These are phyloP conservation scores for Pyricularia grisea DNA, from an alignment of 2,329 filamentous ascomycete species.

Conservation along the genomic window DNA sequence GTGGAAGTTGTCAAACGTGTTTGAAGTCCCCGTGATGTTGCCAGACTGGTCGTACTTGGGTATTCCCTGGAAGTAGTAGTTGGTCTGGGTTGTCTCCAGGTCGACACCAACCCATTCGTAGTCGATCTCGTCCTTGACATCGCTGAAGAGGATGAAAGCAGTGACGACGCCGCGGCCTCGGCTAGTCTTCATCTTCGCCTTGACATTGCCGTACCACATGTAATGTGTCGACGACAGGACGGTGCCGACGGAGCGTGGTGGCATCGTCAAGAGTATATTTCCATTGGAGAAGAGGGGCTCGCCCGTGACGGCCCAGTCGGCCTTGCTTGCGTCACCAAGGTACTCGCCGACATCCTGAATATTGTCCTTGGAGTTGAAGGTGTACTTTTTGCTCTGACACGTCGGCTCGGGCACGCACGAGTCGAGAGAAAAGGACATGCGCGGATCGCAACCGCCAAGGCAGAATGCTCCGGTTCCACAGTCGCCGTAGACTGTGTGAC, in stretches of 20 bases:
- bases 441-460: slow-evolving; percentile 87
- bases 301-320: slow-evolving; percentile 86
- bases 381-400: slow-evolving; percentile 67
- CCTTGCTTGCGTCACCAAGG: slow-evolving; percentile 68
- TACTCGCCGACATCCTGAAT: slow-evolving; percentile 70
- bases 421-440: slow-evolving; percentile 71
- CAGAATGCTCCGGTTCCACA: slow-evolving; percentile 94
- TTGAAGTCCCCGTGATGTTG: slow-evolving; percentile 53
- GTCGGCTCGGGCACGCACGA: slow-evolving; percentile 78
- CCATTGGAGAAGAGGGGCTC: slow-evolving; percentile 58
- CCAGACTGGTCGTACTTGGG: slow-evolving; percentile 70
- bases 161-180: slow-evolving; percentile 87
- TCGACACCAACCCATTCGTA: slow-evolving; percentile 89
- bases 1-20: slow-evolving; percentile 74
- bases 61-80: slow-evolving; percentile 95
- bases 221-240: slow-evolving; percentile 76
- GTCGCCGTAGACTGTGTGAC: slow-evolving; percentile 68
- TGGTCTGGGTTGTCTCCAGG: slow-evolving; percentile 71
- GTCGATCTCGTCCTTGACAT: slow-evolving; percentile 97
- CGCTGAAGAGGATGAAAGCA: slow-evolving; percentile 89
- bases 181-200: slow-evolving; percentile 74
- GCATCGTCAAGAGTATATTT: slow-evolving; percentile 80
- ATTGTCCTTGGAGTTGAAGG: slow-evolving; percentile 62
- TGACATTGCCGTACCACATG: slow-evolving; percentile 95
- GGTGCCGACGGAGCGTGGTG: slow-evolving; percentile 73